phyloP scores from a whole-genome alignment of 257 asterid species.

The Nicotiana otophora region DNA sequence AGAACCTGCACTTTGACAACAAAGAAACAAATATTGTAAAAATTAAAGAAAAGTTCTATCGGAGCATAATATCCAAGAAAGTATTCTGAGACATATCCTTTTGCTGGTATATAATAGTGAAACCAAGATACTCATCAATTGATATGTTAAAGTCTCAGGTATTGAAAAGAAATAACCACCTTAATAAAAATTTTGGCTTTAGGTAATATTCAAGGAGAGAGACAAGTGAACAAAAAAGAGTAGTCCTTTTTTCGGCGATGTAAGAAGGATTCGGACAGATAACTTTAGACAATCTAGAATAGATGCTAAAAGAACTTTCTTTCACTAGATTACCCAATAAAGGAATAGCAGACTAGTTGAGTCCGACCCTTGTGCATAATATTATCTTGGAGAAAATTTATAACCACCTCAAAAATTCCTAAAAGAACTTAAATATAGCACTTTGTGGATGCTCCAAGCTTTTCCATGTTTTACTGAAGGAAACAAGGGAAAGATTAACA shows the following conservation, averaged over 20 bases:
- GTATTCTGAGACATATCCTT: background rate
- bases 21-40: background rate
- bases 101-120: background rate
- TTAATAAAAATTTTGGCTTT: background rate
- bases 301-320: background rate
- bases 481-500: background rate
- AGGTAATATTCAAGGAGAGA: background rate
- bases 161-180: background rate
- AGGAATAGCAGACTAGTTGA: background rate
- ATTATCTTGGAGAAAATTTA: background rate
- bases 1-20: constrained; percentile 60
- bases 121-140: background rate
- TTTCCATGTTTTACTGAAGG: background rate
- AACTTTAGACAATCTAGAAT: constrained; percentile 2
- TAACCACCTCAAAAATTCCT: background rate
- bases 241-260: background rate
- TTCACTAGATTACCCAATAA: background rate
- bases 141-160: background rate
- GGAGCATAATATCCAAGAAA: background rate
- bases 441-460: background rate
- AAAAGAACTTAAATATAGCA: background rate
- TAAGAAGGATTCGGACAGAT: background rate
- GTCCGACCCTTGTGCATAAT: background rate
- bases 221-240: background rate
- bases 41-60: background rate